Evolutionary conservation across 2,329 filamentous ascomycete species (phyloP), one percentile per base, ranked within the genome.

Genomic region (Chalara sp.): DNA sequence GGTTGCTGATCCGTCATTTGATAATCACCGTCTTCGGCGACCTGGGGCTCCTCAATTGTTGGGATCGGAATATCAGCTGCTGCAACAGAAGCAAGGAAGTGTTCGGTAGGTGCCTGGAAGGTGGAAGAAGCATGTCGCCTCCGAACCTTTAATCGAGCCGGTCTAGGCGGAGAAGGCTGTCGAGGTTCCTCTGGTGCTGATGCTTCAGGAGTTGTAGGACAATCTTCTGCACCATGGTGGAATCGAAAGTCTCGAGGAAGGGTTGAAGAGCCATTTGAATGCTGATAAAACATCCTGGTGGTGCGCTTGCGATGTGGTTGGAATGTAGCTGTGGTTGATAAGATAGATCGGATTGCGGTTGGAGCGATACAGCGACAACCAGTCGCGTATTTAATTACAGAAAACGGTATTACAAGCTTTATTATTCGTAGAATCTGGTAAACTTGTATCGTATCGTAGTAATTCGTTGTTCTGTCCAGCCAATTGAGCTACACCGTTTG

Each of bases 41-140:
- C 45, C 29, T 68, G 65, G 47, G 78, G 74, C 54, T 78, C 72
- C 65, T 85, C 81, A 50, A 85, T 83, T 63, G 80, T 84, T 11
- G 80, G 81, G 47, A 85, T 76, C 29, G 81, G 79, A 4, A 83
- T 70, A 62, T 85, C 81, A 53, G 80, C 81, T 13, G 80, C 80
- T 43, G 79, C 81, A 51, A 85, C 81, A 4, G 80, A 84, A 3
- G 80, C 81, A n/a, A 85, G 74, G 60, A 85, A 85, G 47, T 84
- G 79, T 60, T 82, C 73, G 1, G 81, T 84, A 2, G 81, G 80
- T 37, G 80, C 80, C 52, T 59, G 73, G 66, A 62, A 51, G n/a
- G 35, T 37, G 37, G 44, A 61, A 21, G 60, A 61, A 31, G 57
- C 57, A 57, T 62, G 61, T 43, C 64, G 60, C 46, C 63, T 45